Percentiles rank a stretch among this genome's conserved stretches.
Conservation (phyloP, 345 rosid genomes). For the Erucastrum elatum region DNA sequence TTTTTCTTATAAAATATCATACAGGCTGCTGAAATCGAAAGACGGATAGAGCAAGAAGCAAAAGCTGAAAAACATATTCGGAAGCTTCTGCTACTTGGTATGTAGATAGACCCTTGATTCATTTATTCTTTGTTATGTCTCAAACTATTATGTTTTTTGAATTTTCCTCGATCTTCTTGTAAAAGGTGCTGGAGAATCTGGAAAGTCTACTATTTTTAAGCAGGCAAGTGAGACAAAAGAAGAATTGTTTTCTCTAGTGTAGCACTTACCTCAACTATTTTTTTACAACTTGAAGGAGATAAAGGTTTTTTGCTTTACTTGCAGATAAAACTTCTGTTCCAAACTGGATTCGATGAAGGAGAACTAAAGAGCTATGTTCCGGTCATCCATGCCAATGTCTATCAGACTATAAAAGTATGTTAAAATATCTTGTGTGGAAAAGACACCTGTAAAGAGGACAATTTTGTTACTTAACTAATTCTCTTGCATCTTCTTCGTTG, state of each 20-base stretch:
- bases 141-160: neutral
- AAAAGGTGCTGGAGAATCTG: conserved; percentile 98
- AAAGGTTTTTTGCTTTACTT: too few species aligned
- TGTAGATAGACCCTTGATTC: conserved; percentile 2
- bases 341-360: conserved; percentile 90
- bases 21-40: conserved; percentile 89
- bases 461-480: neutral
- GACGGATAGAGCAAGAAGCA: conserved; percentile 92
- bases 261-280: too few species aligned
- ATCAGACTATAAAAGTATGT: conserved; percentile 99
- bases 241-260: neutral
- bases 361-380: conserved; percentile 87
- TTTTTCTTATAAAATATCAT: conserved; percentile 26
- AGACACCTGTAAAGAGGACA: conserved; percentile 18
- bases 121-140: neutral
- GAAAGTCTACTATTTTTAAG: conserved; percentile 98
- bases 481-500: conserved; percentile 40
- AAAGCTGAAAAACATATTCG: conserved; percentile 94
- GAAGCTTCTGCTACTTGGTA: conserved; percentile 92
- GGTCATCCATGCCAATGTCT: conserved; percentile 95
- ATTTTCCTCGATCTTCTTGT: neutral
- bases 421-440: conserved; percentile 43
- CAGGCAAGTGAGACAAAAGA: conserved; percentile 58
- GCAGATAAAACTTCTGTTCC: conserved; percentile 96
- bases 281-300: too few species aligned